phyloP scores from a whole-genome alignment of 345 rosid species.

The Noccaea caerulescens region DNA sequence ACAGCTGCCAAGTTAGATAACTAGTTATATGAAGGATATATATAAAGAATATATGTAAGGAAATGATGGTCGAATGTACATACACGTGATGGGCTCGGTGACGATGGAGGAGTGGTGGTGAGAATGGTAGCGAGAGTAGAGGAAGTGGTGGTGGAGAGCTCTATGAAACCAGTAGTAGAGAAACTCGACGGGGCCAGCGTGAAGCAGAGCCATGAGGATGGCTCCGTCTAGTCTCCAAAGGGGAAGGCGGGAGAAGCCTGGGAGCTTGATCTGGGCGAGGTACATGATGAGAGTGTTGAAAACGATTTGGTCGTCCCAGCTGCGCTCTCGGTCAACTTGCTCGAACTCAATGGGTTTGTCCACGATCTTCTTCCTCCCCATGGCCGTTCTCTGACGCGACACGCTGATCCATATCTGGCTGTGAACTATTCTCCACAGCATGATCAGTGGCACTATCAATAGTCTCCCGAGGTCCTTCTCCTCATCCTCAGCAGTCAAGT shows the following conservation, averaged over 20 bases:
- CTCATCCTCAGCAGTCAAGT: constrained; percentile 32
- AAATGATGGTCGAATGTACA: background rate
- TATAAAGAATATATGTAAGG: no score
- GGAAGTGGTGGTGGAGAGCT: constrained; percentile 78
- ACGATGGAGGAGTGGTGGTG: constrained; percentile 85
- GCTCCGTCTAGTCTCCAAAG: constrained; percentile 67
- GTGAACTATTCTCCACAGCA: constrained; percentile 59
- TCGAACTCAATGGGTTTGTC: constrained; percentile 75
- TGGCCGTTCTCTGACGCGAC: constrained; percentile 67
- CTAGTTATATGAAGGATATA: no score
- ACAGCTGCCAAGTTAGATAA: constrained; percentile 28
- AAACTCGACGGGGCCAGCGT: constrained; percentile 79
- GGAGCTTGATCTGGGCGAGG: constrained; percentile 26
- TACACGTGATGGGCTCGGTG: constrained; percentile 81
- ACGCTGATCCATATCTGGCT: constrained; percentile 70
- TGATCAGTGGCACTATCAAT: constrained; percentile 47
- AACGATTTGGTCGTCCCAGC: constrained; percentile 52
- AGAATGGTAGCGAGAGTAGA: constrained; percentile 87
- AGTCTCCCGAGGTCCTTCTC: constrained; percentile 51
- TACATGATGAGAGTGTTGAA: constrained; percentile 49
- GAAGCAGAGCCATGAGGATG: constrained; percentile 45
- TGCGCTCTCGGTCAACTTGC: constrained; percentile 71
- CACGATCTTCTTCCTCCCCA: constrained; percentile 59
- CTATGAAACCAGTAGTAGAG: constrained; percentile 81
- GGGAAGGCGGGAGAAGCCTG: constrained; percentile 47